phyloP scores from a whole-genome alignment of 1,284 basidiomycete genomes.

The Heterobasidion parviporum region DNA sequence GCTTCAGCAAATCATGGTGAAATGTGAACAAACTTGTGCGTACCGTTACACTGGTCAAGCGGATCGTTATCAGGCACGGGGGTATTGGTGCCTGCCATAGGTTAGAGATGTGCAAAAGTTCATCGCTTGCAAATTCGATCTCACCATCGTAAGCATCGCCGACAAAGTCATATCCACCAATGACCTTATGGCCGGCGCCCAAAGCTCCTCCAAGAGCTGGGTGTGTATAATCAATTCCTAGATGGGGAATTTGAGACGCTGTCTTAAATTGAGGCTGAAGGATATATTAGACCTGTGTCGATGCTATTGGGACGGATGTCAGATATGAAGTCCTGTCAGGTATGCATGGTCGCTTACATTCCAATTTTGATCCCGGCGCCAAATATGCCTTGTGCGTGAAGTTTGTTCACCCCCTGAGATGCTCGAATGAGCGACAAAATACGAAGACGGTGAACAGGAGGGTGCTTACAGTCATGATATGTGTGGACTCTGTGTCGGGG shows the following conservation, averaged over 20 bases:
- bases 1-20: too few species aligned
- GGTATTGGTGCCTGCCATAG: constrained; percentile 28
- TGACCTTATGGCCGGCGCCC: constrained; percentile 52
- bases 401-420: too few species aligned
- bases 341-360: too few species aligned
- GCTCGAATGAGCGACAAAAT: too few species aligned
- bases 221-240: constrained; percentile 51
- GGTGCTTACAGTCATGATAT: too few species aligned
- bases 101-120: background rate
- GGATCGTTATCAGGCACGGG: constrained; percentile 38
- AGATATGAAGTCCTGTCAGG: too few species aligned
- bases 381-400: too few species aligned
- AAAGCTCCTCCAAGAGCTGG: constrained; percentile 57
- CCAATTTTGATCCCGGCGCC: too few species aligned
- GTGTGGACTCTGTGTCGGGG: constrained; percentile 14
- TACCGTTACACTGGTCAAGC: constrained; percentile 39
- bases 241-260: too few species aligned
- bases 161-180: constrained; percentile 49
- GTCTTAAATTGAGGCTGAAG: constrained; percentile 3
- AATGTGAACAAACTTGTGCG: constrained; percentile 28
- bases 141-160: constrained; percentile 21
- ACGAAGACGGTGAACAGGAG: too few species aligned
- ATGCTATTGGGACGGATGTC: too few species aligned
- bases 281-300: too few species aligned
- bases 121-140: constrained; percentile 21